These are phyloP conservation scores for Astrothelium subdiscretum DNA, from an alignment of 495 filamentous ascomycete species.

Conservation along the genomic window DNA sequence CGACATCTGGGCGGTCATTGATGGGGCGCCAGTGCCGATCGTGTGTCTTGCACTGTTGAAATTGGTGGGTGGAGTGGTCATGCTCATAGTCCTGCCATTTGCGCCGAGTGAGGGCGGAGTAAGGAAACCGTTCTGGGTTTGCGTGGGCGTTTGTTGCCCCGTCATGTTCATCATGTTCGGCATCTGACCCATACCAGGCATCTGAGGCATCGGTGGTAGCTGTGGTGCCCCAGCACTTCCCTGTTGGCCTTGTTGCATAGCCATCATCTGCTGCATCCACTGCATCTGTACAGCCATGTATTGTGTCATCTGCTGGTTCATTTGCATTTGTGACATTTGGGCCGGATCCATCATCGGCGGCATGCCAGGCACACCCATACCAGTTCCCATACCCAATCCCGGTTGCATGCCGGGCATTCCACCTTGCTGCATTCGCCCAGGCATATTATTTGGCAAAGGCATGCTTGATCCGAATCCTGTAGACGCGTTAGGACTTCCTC, in stretches of 20 bases:
- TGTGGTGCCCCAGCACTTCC: slow-evolving; percentile 8
- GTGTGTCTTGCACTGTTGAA: slow-evolving; percentile 3
- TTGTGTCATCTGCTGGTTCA: slow-evolving; percentile 71
- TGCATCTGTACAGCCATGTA: slow-evolving; percentile 96
- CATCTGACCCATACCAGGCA: neutral
- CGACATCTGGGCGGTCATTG: neutral
- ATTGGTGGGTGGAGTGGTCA: slow-evolving; percentile 4
- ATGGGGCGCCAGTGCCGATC: slow-evolving; percentile 1
- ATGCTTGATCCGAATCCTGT: slow-evolving; percentile 30
- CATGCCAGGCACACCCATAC: slow-evolving; percentile 24
- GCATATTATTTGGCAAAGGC: slow-evolving; percentile 24
- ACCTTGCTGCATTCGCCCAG: slow-evolving; percentile 13
- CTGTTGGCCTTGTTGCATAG: slow-evolving; percentile 29
- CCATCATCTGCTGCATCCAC: slow-evolving; percentile 66
- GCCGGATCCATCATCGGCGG: slow-evolving; percentile 12
- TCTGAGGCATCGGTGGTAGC: slow-evolving; percentile 1
- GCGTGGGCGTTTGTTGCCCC: slow-evolving; percentile 5
- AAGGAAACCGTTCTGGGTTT: neutral
- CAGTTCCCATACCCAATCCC: slow-evolving; percentile 39
- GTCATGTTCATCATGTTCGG: neutral
- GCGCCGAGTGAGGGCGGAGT: slow-evolving; percentile 1
- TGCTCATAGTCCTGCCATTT: slow-evolving; percentile 2
- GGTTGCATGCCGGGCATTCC: slow-evolving; percentile 15
- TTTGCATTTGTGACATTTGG: slow-evolving; percentile 31
- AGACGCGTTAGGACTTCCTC: slow-evolving; percentile 61